Evolutionary conservation across 257 asterid species (phyloP), one percentile per base, ranked within the genome.

Genomic region (Orobanche coerulescens): DNA sequence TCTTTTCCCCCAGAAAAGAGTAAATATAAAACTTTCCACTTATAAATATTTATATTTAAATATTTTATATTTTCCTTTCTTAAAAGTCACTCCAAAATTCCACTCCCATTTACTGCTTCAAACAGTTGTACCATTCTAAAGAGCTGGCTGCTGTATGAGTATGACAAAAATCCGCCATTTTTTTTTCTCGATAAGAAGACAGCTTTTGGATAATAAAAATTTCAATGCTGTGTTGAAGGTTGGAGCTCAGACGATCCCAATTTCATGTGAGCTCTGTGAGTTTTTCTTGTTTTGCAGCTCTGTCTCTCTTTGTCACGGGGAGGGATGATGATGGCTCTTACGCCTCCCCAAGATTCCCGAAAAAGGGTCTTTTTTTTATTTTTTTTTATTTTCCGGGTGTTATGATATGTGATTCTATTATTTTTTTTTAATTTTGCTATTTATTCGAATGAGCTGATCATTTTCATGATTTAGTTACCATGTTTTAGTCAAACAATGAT

Each of bases 41-140:
- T 47, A 8, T 7, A 31, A 28, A 56, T 55, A 62, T 30, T n/a
- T 23, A 43, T 28, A 46, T n/a, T 6, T 18, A 50, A 70, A 70
- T 34, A 18, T 47, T 43, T 16, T 47, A 68, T 44, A 34, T 28
- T 61, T 22, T 16, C 50, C 30, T 58, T 39, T 65, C 70, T 72
- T 70, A 15, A 56, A 67, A 62, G 23, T 57, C 66, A 74, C 62
- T 74, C 73, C 69, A 58, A 77, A n/a, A 28, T 51, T 68, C 62
- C 70, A 71, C 74, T 46, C 71, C 34, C 88, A 82, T 82, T 84
- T 74, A 81, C 72, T 77, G 82, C 85, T 75, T 66, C 61, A 54
- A 53, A 64, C 75, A 53, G 49, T 57, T 69, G 68, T 69, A 64
- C 59, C 81, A 47, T 78, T 75, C 79, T 39, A 56, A 40, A 63